Evolutionary conservation across 2,329 filamentous ascomycete species (phyloP), one percentile per base, ranked within the genome.

Genomic region (Cordyceps tenuipes): DNA sequence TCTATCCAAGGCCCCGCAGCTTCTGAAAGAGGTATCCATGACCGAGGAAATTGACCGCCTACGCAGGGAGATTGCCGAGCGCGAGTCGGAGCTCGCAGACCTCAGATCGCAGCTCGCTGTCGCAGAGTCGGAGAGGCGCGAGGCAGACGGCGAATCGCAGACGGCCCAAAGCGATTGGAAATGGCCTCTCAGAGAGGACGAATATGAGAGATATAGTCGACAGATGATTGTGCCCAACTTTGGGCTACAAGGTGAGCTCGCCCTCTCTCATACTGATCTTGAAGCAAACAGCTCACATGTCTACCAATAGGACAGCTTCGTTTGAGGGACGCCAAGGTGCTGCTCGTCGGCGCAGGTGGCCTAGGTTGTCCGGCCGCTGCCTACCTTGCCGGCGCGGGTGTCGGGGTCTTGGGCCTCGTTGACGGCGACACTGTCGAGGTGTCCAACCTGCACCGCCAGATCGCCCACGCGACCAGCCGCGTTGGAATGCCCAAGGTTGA

Each of bases 361-460:
- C 77, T 99, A 13, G 94, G 94, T 12, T 97, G 91, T 70, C 94
- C 94, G 12, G 91, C 94, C 13, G 90, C 92, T 0, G 83, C 89
- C n/a, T 99, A 99, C 70, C 83, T 99, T 1, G 90, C 91, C 10
- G 93, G 91, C 23, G 89, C 94, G 1, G 94, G 94, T 0, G 82
- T 97, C 1, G 91, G 92, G 9, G 89, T 81, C 0, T 73, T 99
- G 19, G 92, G 93, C 0, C 77, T 99, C 8, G 83, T 94, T 26
- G 94, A 99, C 70, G 91, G 89, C 3, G 94, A 99, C 73, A 79
- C 79, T 0, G 93, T 99, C 34, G 94, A 97, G 70, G 76, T 81
- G 17, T 96, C 91, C 31, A 99, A 99, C 70, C 79, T 99, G 15
- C 94, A 97, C 76, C 86, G 94, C 0, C 94, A 99, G 74, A 85